Evolutionary conservation across 805 yeast genomes (phyloP).

Genomic region (Saturnispora silvae): DNA sequence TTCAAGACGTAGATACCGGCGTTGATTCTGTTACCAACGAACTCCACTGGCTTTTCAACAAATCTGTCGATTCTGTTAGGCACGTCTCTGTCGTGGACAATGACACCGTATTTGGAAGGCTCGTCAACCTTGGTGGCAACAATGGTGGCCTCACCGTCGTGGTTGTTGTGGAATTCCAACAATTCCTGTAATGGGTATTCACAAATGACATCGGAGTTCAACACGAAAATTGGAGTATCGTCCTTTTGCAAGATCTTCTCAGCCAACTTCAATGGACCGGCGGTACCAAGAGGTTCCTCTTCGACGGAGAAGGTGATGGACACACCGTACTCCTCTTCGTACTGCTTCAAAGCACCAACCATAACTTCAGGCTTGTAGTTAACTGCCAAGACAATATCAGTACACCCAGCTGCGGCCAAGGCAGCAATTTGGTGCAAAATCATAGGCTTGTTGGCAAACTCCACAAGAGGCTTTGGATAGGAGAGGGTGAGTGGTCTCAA

Average conservation of each 20-base stretch:
- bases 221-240: conserved; percentile 91
- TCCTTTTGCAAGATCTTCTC: conserved; percentile 90
- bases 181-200: conserved; percentile 95
- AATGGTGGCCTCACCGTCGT: conserved; percentile 97
- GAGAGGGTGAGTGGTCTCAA: conserved; percentile 96
- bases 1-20: conserved; percentile 98
- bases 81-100: conserved; percentile 91
- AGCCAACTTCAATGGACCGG: conserved; percentile 97
- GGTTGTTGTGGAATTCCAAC: conserved; percentile 85
- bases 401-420: conserved; percentile 94
- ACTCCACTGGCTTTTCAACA: conserved; percentile 98
- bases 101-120: conserved; percentile 99
- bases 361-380: conserved; percentile 99
- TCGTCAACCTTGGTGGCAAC: conserved; percentile 99
- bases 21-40: conserved; percentile 98
- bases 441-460: conserved; percentile 99
- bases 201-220: conserved; percentile 97
- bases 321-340: conserved; percentile 92
- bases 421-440: conserved; percentile 98
- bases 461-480: conserved; percentile 93
- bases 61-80: conserved; percentile 96
- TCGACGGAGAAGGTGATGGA: conserved; percentile 94
- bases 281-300: conserved; percentile 98
- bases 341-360: conserved; percentile 90
- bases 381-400: conserved; percentile 96